Evolutionary conservation across 306 rosid genomes (phyloP).

Genomic region (Hippophae tibetana): DNA sequence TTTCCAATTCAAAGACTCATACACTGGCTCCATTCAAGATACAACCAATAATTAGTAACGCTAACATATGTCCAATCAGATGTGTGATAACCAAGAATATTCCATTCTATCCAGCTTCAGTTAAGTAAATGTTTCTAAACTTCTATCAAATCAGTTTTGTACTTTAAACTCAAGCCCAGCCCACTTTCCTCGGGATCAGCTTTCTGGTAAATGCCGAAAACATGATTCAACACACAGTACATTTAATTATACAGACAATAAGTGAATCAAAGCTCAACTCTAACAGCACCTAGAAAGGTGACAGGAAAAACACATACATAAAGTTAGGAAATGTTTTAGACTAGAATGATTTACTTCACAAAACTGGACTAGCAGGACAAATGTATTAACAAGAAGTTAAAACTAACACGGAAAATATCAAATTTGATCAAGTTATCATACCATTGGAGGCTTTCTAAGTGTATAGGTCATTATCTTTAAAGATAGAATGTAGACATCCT

Average conservation of each 20-base stretch:
- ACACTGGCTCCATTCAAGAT: too few species aligned
- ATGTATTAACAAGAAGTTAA: too few species aligned
- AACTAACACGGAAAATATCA: too few species aligned
- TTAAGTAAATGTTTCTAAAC: neutral
- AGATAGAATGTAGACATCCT: slow-evolving; percentile 42
- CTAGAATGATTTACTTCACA: too few species aligned
- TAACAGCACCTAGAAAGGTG: neutral
- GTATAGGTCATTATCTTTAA: slow-evolving; percentile 72
- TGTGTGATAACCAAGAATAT: neutral
- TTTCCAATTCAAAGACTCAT: too few species aligned
- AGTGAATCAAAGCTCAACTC: neutral
- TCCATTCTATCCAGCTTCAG: too few species aligned
- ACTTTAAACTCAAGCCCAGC: neutral
- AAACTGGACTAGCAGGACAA: too few species aligned
- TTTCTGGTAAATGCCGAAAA: neutral
- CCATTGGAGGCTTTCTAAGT: slow-evolving; percentile 64
- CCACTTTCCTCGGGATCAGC: neutral
- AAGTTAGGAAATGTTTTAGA: neutral
- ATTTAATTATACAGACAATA: neutral
- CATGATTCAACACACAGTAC: neutral
- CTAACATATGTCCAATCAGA: too few species aligned
- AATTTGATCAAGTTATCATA: slow-evolving; percentile 14
- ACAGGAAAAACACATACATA: neutral
- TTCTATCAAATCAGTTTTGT: too few species aligned
- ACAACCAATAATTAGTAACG: too few species aligned